Evolutionary conservation across 371 early-diverging fungal genomes (phyloP).

Genomic region (Capillidium heterosporum): DNA sequence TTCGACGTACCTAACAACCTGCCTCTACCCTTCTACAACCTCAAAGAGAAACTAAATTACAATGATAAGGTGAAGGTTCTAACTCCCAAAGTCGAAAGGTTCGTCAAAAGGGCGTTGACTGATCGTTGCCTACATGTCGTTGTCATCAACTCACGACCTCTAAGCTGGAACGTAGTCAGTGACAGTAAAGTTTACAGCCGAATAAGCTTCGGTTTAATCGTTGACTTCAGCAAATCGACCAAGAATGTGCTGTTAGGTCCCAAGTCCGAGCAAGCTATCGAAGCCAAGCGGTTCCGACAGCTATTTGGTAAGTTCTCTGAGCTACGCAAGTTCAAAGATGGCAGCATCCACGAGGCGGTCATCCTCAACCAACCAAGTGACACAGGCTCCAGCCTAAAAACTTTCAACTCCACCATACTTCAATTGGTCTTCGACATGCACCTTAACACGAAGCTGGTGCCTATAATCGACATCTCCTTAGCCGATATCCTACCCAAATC

Average conservation of each 20-base stretch:
- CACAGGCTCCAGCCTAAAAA: slow-evolving; percentile 53
- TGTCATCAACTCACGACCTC: no score
- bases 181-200: no score
- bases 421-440: no score
- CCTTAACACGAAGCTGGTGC: slow-evolving; percentile 18
- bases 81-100: no score
- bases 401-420: slow-evolving; percentile 58
- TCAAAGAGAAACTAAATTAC: no score
- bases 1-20: no score
- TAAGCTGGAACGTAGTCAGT: no score
- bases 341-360: slow-evolving; percentile 62
- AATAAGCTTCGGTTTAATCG: slow-evolving; percentile 46
- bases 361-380: slow-evolving; percentile 56
- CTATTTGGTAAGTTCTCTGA: slow-evolving; percentile 76
- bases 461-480: no score
- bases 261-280: slow-evolving; percentile 23
- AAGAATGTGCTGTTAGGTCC: slow-evolving; percentile 62
- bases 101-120: no score
- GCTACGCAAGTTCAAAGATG: slow-evolving; percentile 74
- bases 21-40: no score
- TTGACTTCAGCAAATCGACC: slow-evolving; percentile 38
- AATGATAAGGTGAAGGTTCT: no score
- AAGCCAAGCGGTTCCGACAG: slow-evolving; percentile 43
- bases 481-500: slow-evolving; percentile 43
- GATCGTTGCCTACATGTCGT: no score